Base-by-base conservation (phyloP, 2,329 filamentous ascomycete species). In the Aureobasidium sp. region DNA sequence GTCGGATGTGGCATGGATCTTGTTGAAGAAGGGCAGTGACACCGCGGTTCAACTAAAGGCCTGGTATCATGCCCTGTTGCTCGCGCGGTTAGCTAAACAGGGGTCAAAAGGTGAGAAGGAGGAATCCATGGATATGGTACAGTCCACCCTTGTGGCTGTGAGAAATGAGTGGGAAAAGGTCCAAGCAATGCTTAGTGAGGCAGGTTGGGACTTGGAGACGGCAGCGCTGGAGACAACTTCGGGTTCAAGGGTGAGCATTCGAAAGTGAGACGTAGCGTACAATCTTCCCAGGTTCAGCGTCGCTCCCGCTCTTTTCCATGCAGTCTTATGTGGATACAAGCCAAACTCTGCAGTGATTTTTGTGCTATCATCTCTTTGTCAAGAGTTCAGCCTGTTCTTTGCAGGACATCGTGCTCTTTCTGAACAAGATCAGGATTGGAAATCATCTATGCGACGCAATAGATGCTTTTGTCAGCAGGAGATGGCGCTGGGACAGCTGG, bases 121-220 rank as follows among this genome's bases (percentile, higher is more conserved):
- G n/a, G 55, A 55, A 54, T 50, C 57, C 22, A 39, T 30, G 24
- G 25, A 39, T 55, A 22, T 37, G 12, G 17, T 54, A 12, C 32
- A 30, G 14, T 41, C 17, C 16, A 55, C 21, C 24, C 45, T 50
- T 39, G 45, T 50, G 45, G 45, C 45, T 39, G 45, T 39, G 22
- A 38, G 45, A 34, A 50, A 30, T 16, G 35, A 50, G 16, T 50
- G 45, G 49, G 44, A 44, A 22, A 51, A 22, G 38, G 21, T 41
- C 35, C 35, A 51, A 51, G 35, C 48, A 41, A 58, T 68, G 56
- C 56, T 83, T 52, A 63, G 59, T 55, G 64, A 65, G 29, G 70
- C 62, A 27, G 85, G 85, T 0, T 90, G 86, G 86, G 79, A 90
- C 67, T 60, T 86, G 41, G 71, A 80, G 53, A 74, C 74, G 47